Evolutionary conservation across 2,329 filamentous ascomycete genomes (phyloP).

Genomic region (Exutisphaerella laricina): DNA sequence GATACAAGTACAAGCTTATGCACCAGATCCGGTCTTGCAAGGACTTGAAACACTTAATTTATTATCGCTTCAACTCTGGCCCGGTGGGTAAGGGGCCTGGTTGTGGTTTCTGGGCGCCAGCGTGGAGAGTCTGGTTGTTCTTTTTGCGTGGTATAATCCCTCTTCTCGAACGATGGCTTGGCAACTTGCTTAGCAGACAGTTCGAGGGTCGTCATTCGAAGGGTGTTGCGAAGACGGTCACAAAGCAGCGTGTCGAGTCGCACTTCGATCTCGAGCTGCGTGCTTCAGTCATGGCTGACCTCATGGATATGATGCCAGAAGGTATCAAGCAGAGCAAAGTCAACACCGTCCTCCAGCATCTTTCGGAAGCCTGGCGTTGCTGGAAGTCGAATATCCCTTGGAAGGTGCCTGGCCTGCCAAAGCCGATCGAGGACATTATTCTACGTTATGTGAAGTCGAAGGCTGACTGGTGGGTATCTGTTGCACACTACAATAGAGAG

Average conservation of each 20-base stretch:
- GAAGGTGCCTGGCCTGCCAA: constrained; percentile 95
- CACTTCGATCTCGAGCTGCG: constrained; percentile 97
- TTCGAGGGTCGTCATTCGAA: constrained; percentile 99
- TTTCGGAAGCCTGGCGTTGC: constrained; percentile 97
- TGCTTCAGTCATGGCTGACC: constrained; percentile 95
- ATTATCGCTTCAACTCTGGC: constrained; percentile 96
- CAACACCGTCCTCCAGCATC: constrained; percentile 92
- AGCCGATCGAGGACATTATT: constrained; percentile 98
- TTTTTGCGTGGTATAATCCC: constrained; percentile 99
- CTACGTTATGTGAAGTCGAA: constrained; percentile 98
- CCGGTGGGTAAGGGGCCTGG: constrained; percentile 96
- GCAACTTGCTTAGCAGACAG: constrained; percentile 91
- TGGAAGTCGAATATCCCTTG: constrained; percentile 99
- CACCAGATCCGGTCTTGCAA: constrained; percentile 99
- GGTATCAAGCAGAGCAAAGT: constrained; percentile 99
- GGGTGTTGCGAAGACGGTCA: constrained; percentile 97
- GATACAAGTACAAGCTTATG: constrained; percentile 99
- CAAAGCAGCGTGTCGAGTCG: constrained; percentile 97
- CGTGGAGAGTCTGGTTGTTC: constrained; percentile 98
- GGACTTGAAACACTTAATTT: constrained; percentile 97
- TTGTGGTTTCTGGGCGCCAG: constrained; percentile 98
- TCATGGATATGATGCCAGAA: constrained; percentile 99
- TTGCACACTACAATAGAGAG: constrained; percentile 97
- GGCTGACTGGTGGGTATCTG: constrained; percentile 99
- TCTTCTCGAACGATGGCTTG: constrained; percentile 91